phyloP scores from a whole-genome alignment of 352 stramenopile species.

The Globisporangium splendens region DNA sequence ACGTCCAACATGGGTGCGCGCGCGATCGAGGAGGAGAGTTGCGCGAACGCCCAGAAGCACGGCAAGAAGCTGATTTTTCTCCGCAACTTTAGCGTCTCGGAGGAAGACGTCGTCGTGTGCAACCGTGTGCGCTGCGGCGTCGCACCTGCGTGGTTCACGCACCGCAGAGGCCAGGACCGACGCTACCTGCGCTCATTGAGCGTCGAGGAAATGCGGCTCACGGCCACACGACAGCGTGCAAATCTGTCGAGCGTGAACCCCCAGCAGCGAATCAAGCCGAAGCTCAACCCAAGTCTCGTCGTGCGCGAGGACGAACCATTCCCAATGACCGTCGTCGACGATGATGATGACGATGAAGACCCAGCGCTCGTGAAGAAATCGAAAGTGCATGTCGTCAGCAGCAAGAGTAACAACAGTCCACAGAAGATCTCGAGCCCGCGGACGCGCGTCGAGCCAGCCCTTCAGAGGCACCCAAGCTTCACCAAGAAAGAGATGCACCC shows the following conservation, averaged over 20 bases:
- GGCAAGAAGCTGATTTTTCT: constrained; percentile 54
- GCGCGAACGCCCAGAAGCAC: constrained; percentile 25
- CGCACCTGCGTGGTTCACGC: constrained; percentile 39
- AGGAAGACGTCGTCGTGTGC: constrained; percentile 68
- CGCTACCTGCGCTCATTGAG: constrained; percentile 50
- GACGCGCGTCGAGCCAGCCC: not conserved
- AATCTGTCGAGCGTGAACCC: constrained; percentile 12
- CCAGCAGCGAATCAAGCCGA: constrained; percentile 18
- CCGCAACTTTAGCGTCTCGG: constrained; percentile 59
- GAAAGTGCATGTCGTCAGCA: constrained; percentile 13
- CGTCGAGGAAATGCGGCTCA: constrained; percentile 42
- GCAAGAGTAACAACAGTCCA: constrained; percentile 12
- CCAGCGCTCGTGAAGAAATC: constrained; percentile 5
- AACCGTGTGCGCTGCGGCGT: constrained; percentile 62
- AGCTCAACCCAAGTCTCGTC: constrained; percentile 8
- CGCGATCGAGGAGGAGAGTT: constrained; percentile 43
- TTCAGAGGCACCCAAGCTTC: constrained; percentile 5
- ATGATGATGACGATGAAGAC: not conserved
- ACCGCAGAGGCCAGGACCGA: constrained; percentile 31
- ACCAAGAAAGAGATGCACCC: not conserved
- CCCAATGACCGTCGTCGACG: constrained; percentile 6
- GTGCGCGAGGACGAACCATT: constrained; percentile 10
- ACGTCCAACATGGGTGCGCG: constrained; percentile 52
- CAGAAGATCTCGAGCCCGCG: constrained; percentile 13
- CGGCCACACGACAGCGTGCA: constrained; percentile 32